Evolutionary conservation across 2,329 filamentous ascomycete species (phyloP).

Genomic region (Orbilia ellipsospora): DNA sequence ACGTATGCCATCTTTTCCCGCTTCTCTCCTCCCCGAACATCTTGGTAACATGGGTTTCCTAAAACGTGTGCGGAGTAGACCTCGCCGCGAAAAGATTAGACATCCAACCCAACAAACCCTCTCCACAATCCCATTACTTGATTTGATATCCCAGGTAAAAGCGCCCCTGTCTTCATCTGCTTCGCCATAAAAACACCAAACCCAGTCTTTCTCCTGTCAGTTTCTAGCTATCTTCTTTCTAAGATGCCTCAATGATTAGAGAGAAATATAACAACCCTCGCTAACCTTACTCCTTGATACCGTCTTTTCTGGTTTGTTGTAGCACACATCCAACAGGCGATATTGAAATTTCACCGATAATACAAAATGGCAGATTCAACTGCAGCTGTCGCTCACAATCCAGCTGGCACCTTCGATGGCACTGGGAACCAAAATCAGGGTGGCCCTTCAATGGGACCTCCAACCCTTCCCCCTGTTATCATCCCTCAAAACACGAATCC

Average conservation of each 20-base stretch:
- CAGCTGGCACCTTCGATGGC: constrained; percentile 75
- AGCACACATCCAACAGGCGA: constrained; percentile 54
- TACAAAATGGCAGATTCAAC: constrained; percentile 55
- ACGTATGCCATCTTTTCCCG: constrained; percentile 15
- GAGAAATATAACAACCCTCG: constrained; percentile 11
- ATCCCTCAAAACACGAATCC: constrained; percentile 97
- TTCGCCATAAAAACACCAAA: constrained; percentile 16
- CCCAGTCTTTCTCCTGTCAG: not conserved
- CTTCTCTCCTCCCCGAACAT: constrained; percentile 48
- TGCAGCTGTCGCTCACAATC: constrained; percentile 69
- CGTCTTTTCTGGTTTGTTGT: constrained; percentile 1
- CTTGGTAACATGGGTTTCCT: constrained; percentile 56
- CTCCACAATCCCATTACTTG: constrained; percentile 14
- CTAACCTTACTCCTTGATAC: not conserved
- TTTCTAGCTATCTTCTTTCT: constrained; percentile 7
- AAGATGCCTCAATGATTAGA: constrained; percentile 11
- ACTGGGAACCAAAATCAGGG: constrained; percentile 65
- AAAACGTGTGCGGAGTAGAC: constrained; percentile 57
- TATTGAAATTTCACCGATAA: constrained; percentile 58
- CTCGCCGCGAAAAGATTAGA: constrained; percentile 36
- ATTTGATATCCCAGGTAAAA: constrained; percentile 57
- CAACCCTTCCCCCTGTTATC: constrained; percentile 81
- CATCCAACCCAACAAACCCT: constrained; percentile 54
- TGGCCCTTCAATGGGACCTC: constrained; percentile 81
- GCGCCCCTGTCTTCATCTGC: constrained; percentile 48